Percentiles rank a stretch among this genome's conserved stretches.
Conservation (phyloP, 139 green algal species). For the Edaphochlamys debaryana region DNA sequence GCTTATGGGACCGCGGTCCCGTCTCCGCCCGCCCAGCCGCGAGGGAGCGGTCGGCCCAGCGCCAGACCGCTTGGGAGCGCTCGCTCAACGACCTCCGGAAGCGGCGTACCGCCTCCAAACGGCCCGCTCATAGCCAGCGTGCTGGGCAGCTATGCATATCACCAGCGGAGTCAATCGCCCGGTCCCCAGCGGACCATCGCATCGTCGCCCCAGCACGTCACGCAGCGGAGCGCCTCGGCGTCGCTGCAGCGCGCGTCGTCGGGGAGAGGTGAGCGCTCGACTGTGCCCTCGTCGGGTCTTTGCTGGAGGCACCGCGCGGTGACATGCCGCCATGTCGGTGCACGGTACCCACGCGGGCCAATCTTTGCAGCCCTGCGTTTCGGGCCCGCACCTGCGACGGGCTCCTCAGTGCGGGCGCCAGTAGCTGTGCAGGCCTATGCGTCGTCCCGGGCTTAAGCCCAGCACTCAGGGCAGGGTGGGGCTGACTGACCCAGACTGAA, state of each 20-base stretch:
- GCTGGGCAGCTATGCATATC: slow-evolving; percentile 18
- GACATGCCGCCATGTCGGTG: no score
- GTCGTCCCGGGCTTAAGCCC: no score
- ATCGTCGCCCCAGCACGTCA: background rate
- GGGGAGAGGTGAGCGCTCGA: slow-evolving; percentile 7
- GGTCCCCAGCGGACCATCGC: background rate
- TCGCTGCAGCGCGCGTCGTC: slow-evolving; percentile 23
- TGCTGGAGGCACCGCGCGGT: no score
- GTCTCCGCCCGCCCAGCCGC: slow-evolving; percentile 23
- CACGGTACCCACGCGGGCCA: no score
- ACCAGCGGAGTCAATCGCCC: slow-evolving; percentile 1
- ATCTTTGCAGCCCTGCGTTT: no score
- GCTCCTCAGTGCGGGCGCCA: no score
- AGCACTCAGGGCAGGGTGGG: no score
- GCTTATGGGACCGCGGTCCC: background rate
- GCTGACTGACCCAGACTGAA: no score
- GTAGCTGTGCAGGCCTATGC: no score
- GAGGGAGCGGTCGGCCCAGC: background rate
- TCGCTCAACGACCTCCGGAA: background rate
- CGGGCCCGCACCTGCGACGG: no score
- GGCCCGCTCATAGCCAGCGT: slow-evolving; percentile 29
- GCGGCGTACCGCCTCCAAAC: background rate
- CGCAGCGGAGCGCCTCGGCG: slow-evolving; percentile 11
- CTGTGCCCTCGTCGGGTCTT: no score
- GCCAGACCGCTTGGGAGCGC: background rate